Conservation (phyloP, 192 early-diverging fungal species). For the Coemansia sp. region DNA sequence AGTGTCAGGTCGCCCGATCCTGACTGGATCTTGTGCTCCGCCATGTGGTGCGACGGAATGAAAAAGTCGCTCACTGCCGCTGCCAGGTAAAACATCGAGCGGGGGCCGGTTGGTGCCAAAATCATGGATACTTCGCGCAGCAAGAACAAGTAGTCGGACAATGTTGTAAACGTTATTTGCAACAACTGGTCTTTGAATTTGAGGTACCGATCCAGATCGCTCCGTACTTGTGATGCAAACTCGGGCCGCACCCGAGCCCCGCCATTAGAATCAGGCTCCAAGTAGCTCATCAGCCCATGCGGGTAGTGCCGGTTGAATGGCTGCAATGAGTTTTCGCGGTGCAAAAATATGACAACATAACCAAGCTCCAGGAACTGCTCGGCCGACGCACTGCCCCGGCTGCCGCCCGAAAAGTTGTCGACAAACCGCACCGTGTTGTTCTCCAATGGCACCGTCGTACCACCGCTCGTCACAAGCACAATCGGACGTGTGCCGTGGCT, state of each 20-base stretch:
- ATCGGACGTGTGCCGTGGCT: constrained; percentile 61
- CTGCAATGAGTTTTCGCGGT: constrained; percentile 89
- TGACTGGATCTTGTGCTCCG: constrained; percentile 98
- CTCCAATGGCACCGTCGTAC: constrained; percentile 95
- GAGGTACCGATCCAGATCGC: constrained; percentile 66
- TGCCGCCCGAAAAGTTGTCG: constrained; percentile 98
- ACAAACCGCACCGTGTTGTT: constrained; percentile 97
- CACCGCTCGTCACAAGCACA: constrained; percentile 93
- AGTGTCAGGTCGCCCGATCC: constrained; percentile 80
- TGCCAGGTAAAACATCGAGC: constrained; percentile 93
- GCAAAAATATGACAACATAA: constrained; percentile 95
- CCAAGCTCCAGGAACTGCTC: constrained; percentile 86
- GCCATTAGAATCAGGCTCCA: constrained; percentile 63
- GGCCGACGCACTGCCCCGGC: constrained; percentile 92
- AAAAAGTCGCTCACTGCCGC: constrained; percentile 99
- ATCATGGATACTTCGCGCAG: constrained; percentile 72
- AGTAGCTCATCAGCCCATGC: constrained; percentile 84
- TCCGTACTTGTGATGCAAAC: constrained; percentile 67
- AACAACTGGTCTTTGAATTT: constrained; percentile 67
- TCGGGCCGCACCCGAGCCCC: constrained; percentile 62
- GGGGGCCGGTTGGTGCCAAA: constrained; percentile 63
- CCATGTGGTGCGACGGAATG: constrained; percentile 91
- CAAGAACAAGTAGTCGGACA: constrained; percentile 90
- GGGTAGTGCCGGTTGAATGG: constrained; percentile 92
- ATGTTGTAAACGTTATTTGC: constrained; percentile 83